Base-by-base conservation (phyloP, 2,329 filamentous ascomycete species). In the Aureobasidium melanogenum region DNA sequence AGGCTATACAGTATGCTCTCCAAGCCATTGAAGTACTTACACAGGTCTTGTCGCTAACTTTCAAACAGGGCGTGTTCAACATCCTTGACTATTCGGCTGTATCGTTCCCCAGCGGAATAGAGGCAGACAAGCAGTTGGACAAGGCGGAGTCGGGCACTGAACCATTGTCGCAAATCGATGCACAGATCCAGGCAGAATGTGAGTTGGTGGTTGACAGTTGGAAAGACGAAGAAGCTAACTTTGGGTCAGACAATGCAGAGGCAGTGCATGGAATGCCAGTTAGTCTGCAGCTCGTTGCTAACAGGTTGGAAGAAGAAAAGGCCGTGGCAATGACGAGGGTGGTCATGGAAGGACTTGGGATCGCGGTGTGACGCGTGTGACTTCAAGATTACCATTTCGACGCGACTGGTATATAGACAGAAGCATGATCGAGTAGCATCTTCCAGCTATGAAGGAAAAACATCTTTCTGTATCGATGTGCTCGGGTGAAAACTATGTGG, bases 51-150 rank as follows among this genome's bases (percentile, higher is more conserved):
- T 24, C 15, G 17, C 32, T 47, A 9, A 57, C 4, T n/a, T 1
- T 3, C 19, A 9, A 7, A 14, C 22, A 63, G 61, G 67, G 69
- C n/a, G 75, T 80, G 0, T 80, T 72, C 63, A 80, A 80, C 52
- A 71, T 80, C 6, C 68, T 80, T 5, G 78, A 80, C 62, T 80
- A 79, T 63, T 71, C 74, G 43, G 71, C 75, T 0, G 71, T 75
- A 2, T 77, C 75, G 0, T 80, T 80, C 60, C 78, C 78, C 1
- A 71, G 69, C 10, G 77, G 76, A 0, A 59, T 77, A 0, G 61
- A 59, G 22, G 77, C 70, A 7, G 74, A 79, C 50, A 74, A 73
- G 60, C 65, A 69, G 24, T 65, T 73, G 30, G 77, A 80, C 51
- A 63, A 66, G 19, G 65, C 66, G 43, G 32, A 65, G 15, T 39